These are phyloP conservation scores for Rutstroemia sp. DNA, from an alignment of 2,329 filamentous ascomycete species.

Conservation along the genomic window DNA sequence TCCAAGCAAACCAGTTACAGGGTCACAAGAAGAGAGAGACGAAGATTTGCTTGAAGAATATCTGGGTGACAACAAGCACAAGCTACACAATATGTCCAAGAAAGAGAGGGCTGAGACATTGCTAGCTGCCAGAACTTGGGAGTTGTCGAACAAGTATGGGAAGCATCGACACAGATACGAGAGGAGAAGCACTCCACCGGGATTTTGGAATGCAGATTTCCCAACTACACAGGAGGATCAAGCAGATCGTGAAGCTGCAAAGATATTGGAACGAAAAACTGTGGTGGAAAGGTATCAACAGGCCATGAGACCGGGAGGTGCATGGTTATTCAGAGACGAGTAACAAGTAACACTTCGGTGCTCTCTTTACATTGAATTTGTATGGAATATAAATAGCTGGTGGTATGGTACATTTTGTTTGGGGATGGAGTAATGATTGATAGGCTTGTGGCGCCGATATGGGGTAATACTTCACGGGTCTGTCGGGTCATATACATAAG, in stretches of 20 bases:
- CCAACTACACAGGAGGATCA: conserved; percentile 76
- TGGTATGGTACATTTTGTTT: not conserved
- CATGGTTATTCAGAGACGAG: conserved; percentile 80
- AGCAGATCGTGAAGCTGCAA: conserved; percentile 56
- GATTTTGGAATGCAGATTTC: conserved; percentile 88
- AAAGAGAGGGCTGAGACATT: conserved; percentile 60
- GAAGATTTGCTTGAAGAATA: conserved; percentile 46
- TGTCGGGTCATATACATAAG: too few species aligned
- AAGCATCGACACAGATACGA: conserved; percentile 71
- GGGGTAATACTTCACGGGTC: too few species aligned
- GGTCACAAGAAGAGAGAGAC: conserved; percentile 34
- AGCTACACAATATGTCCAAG: conserved; percentile 49
- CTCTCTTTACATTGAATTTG: not conserved
- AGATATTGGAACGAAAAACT: conserved; percentile 52
- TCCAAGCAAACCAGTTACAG: conserved; percentile 14
- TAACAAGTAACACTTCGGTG: conserved; percentile 5
- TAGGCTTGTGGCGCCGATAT: not conserved
- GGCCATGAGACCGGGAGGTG: conserved; percentile 68
- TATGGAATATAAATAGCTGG: not conserved
- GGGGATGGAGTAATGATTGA: not conserved
- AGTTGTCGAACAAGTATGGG: conserved; percentile 67
- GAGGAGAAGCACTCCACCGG: conserved; percentile 67
- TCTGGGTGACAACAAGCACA: conserved; percentile 47
- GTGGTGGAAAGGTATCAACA: conserved; percentile 72
- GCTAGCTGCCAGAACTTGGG: conserved; percentile 66